Base-by-base conservation (phyloP, 148 eudicot genomes). In the Mesembryanthemum crystallinum region DNA sequence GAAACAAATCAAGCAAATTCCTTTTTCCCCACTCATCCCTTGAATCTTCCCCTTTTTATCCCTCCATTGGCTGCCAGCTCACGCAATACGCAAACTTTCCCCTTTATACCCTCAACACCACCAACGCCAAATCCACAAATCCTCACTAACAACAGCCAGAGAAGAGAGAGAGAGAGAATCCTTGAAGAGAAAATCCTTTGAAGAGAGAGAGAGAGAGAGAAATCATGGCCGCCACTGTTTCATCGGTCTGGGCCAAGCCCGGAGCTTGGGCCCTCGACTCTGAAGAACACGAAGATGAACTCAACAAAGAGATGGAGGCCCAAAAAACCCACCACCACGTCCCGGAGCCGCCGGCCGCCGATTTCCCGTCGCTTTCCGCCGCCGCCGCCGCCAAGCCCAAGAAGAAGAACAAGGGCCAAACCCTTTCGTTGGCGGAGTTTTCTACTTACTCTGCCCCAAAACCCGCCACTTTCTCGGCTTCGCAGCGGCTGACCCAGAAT, bases 221-320 rank as follows among this genome's bases (percentile, higher is more conserved):
- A 77, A 89, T 3, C 77, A 92, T 92, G 98, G 95, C 98, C 78
- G 95, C 97, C 20, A 85, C 98, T 20, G 83, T 88, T 45, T 76
- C 88, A 3, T 88, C 92, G 58, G 88, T 84, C 5, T 94, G 97
- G 97, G 68, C 82, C 12, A 94, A 94, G 80, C 94, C 96, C 3
- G 92, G 94, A 30, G 90, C 96, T 17, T 94, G 98, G 98, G 98
- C 98, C 14, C 82, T 88, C 9, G 98, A 94, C n/a, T 82, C 98
- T 32, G 98, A 94, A 67, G 88, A 90, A 55, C 86, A 87, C 85
- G 98, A 92, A 42, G 80, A 83, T 20, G 96, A 92, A 67, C 90
- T 89, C 65, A 73, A 69, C 24, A 69, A 78, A 37, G 77, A 70
- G n/a, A 47, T 35, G 78, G 75, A 76, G 43, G 18, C 71, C 18